Evolutionary conservation across 2,329 filamentous ascomycete species (phyloP), one percentile per base, ranked within the genome.

Genomic region (Diaporthe ampelina): DNA sequence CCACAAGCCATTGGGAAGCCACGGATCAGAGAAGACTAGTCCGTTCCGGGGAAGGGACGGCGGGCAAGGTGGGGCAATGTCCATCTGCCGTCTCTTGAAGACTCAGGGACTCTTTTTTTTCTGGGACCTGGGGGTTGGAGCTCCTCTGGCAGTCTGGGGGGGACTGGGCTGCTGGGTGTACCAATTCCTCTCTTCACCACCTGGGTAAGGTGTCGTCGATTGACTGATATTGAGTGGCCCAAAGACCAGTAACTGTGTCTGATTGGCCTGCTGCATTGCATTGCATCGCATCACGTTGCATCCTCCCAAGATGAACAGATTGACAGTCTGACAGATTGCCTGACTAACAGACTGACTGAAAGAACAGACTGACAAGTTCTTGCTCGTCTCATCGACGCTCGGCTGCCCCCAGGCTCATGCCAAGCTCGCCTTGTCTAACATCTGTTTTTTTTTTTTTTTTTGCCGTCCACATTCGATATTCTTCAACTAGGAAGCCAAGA

Each of bases 1-100:
- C 26, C 29, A 29, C 63, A 68, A 54, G 63, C 63, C 63, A 68
- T 21, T 54, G 63, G 63, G 48, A 68, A 68, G 63, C 32, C 48
- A 37, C 63, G 63, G 63, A 68, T 26, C 63, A 68, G 29, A 35
- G 4, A 3, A 68, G 48, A n/a, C 63, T 68, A 68, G 63, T 68
- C 63, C 48, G 32, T n/a, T 68, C n/a, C 8, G 10, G 63, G 63
- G 63, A 68, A 68, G 17, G 48, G 11, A 13, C 48, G 32, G 26
- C 32, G 21, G 61, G 63, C 8, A 13, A 21, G 48, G 63, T 68
- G 63, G 63, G 48, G 63, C 63, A 54, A 54, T 26, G 48, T 54
- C 45, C 63, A 67, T 67, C 63, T 67, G 63, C 63, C 63, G 63
- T 52, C 11, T 50, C 61, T 67, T 67, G 40, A 63, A 63, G 59